Base-by-base conservation (phyloP, 2,329 filamentous ascomycete species). In the Periglandula ipomoeae region DNA sequence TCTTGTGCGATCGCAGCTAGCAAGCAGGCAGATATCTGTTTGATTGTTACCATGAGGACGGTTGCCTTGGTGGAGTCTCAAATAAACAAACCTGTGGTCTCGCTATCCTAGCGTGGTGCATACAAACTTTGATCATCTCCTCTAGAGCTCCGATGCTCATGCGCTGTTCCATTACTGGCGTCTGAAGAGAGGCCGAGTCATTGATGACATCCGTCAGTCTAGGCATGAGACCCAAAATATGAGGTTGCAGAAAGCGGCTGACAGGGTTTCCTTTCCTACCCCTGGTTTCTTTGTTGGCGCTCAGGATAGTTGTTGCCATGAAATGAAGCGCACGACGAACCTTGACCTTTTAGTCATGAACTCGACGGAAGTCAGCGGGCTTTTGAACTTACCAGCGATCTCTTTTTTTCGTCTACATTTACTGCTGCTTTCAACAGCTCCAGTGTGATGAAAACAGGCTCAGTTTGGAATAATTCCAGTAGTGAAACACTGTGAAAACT, bases 161-260 rank as follows among this genome's bases (percentile, higher is more conserved):
- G 49, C 79, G 80, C 58, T 89, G 88, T 61, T 96, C 89, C 42
- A 74, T 59, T 62, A 76, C 58, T 68, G 72, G 54, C 67, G 77
- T 78, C 50, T 76, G 73, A 19, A 74, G 68, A 35, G 72, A 70
- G 30, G 67, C 61, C 11, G 74, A 72, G 60, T 88, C 85, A 58
- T 90, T 93, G 50, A 96, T 82, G 9, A 78, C 70, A 47, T 90
- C 83, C 1, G 87, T 88, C 55, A 97, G 82, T 32, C 84, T 79
- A 6, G 88, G 83, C 66, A 96, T 89, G 47, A 97, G 81, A 5
- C 89, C 91, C 6, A 98, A 76, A 30, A 94, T 82, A 62, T 96
- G 85, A 26, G 80, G 78, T 53, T 94, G 84, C 38, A 97, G 78
- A 61, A 95, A 97, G 0, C 78, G 72, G 1, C 82, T 83, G 22